A percentile compares a stretch with the other conserved stretches of the same genome.
These are phyloP conservation scores for Colletotrichum sublineola DNA, from an alignment of 2,329 filamentous ascomycete genomes.

Conservation along the genomic window DNA sequence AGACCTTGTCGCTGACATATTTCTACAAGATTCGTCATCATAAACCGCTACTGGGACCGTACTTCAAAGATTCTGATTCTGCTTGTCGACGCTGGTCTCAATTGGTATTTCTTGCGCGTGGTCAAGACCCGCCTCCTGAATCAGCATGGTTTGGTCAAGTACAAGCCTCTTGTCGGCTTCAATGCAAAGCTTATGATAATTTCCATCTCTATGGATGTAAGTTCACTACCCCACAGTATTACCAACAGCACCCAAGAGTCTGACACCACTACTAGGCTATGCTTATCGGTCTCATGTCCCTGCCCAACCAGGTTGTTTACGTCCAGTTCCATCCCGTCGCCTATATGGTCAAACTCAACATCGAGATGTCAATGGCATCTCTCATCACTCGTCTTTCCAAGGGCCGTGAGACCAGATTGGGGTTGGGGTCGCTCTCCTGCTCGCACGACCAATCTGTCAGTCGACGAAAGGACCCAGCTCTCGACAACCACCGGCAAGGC, in stretches of 20 bases:
- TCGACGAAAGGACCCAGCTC: conserved; percentile 5
- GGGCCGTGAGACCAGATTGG: conserved; percentile 29
- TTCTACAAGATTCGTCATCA: conserved; percentile 49
- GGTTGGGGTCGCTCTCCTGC: conserved; percentile 37
- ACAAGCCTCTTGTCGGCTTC: conserved; percentile 62
- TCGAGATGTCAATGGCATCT: conserved; percentile 67
- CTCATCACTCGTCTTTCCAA: conserved; percentile 57
- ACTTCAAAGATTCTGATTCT: conserved; percentile 65
- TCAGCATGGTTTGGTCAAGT: conserved; percentile 63
- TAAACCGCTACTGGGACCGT: conserved; percentile 67
- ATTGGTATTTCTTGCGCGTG: conserved; percentile 63
- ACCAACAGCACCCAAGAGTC: rapidly evolving
- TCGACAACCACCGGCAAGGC: neutral
- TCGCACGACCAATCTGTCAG: conserved; percentile 8
- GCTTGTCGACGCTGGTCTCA: conserved; percentile 63
- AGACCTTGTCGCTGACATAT: neutral
- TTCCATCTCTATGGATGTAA: conserved; percentile 64
- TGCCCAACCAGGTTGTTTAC: conserved; percentile 54
- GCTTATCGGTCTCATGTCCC: conserved; percentile 53
- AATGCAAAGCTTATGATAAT: conserved; percentile 64
- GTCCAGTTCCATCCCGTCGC: conserved; percentile 66
- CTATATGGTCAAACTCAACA: conserved; percentile 67
- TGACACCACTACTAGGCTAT: conserved; percentile 39
- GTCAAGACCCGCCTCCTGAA: conserved; percentile 62
- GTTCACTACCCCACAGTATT: conserved; percentile 17